Evolutionary conservation across 2,329 filamentous ascomycete genomes (phyloP), one percentile per base, ranked within the genome.

Genomic region (Penicillium sclerotiorum): DNA sequence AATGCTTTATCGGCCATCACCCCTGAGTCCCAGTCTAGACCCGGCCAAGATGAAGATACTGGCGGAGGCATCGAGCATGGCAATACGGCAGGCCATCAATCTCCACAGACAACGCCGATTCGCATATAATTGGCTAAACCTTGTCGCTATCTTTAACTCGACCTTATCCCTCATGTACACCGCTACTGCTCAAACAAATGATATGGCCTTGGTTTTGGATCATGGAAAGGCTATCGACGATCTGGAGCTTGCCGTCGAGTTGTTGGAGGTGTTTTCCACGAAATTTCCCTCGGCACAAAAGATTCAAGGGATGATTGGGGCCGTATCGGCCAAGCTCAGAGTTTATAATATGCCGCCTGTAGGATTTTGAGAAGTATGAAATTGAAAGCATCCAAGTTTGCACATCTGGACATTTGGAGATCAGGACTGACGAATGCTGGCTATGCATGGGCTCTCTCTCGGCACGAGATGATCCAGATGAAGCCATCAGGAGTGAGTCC

Each of bases 1-100:
- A 11, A 71, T 75, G 61, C 59, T 78, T 4, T 77, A 78, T 54
- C 62, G 75, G 2, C 76, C 75, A 1, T 76, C 75, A 1, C 73
- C 75, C 1, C 51, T 77, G 0, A 72, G 66, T 18, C 74, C 74
- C 2, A 65, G 63, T 1, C 57, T 74, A 20, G 69, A 73, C 49
- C 45, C 62, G 8, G 43, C 57, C 4, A 65, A 67, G 28, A 65
- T 77, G 30, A 70, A 70, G 36, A 62, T 69, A 0, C 63, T 77
- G 4, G 68, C 63, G 1, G 68, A 69, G 11, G 72, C 74, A 4
- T 72, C 74, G 0, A 65, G 67, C 30, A 75, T 75, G 70, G 69
- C 74, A 1, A 63, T 78, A n/a, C 68, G 73, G 1, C 71, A 76
- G 43, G 74, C 72, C 8, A 65, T 61, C 32, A 70, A 57, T 42